Base-by-base conservation (phyloP, 371 early-diverging fungal genomes). In the Lichtheimia hyalospora region DNA sequence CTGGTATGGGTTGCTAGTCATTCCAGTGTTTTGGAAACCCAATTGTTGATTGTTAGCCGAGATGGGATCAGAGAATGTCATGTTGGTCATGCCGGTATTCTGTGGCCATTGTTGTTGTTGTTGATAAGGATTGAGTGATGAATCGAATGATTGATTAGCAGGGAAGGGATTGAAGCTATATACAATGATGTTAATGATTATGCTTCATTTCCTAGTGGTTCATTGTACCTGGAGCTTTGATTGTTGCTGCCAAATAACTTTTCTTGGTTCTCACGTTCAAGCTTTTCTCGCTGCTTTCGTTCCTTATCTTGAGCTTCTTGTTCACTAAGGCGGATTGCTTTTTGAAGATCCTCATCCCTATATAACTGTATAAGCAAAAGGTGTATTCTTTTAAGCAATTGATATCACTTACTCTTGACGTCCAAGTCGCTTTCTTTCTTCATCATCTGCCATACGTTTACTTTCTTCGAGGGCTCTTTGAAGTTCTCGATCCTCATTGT, bases 381-480 rank as follows among this genome's bases (percentile, higher is more conserved):
- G 49, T 7, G 2, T 54, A 23, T 5, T 1, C 21, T 3, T 24
- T 52, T 6, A 41, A 58, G 13, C n/a, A 44, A 21, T 14, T n/a
- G 8, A 3, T 21, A 21, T 21, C 18, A 4, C 41, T 46, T 46
- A 46, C 46, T 46, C 46, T 46, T 46, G n/a, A 21, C 46, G 46
- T 46, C n/a, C 46, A 18, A n/a, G n/a, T 46, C 46, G 46, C 16
- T 46, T 46, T 46, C 46, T 20, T 18, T 25, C 53, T 55, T 74
- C 73, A 41, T 66, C 71, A 8, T 67, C 73, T 13, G 80, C 80
- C 63, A 74, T 27, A 34, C 76, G 61, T 63, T 69, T 74, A 48
- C 77, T 74, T 50, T 92, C 95, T 61, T 92, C 95, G 14, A 96
- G 74, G 1, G 98, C 98, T 53, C 78, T 71, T 60, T 87, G 89